Percentiles rank a stretch among this genome's conserved stretches.
These are phyloP conservation scores for Echeveria elegans DNA, from an alignment of 164 flowering plant genomes.

Conservation along the genomic window DNA sequence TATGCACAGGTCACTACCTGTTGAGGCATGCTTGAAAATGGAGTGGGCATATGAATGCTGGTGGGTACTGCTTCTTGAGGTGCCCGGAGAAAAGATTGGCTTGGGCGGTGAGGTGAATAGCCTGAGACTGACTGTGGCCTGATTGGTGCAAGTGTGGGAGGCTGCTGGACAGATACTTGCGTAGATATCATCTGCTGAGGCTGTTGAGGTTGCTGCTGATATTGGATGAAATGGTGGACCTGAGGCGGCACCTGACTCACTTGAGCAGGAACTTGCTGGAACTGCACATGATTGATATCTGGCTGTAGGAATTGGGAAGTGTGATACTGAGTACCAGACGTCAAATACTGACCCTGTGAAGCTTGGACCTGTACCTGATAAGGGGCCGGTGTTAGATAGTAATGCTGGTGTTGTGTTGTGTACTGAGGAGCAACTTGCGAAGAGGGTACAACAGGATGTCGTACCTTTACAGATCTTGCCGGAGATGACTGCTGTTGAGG, in stretches of 20 bases:
- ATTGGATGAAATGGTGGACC: slow-evolving; percentile 36
- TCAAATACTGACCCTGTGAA: slow-evolving; percentile 50
- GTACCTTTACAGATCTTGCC: slow-evolving; percentile 35
- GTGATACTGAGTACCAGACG: slow-evolving; percentile 48
- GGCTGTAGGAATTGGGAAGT: slow-evolving; percentile 48
- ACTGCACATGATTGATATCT: slow-evolving; percentile 30
- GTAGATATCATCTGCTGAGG: slow-evolving; percentile 32
- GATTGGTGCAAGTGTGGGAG: slow-evolving; percentile 41
- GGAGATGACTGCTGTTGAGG: slow-evolving; percentile 33
- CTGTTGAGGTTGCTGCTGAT: slow-evolving; percentile 59
- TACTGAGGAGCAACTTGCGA: slow-evolving; percentile 43
- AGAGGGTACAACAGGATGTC: slow-evolving; percentile 32
- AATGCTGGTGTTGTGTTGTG: slow-evolving; percentile 38
- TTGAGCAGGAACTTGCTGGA: slow-evolving; percentile 41
- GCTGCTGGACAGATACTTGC: slow-evolving; percentile 27
- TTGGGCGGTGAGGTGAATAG: slow-evolving; percentile 42
- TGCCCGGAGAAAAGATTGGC: slow-evolving; percentile 44
- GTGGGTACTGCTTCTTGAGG: slow-evolving; percentile 41
- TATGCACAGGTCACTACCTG: slow-evolving; percentile 42
- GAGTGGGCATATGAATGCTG: slow-evolving; percentile 64
- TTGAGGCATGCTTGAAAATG: slow-evolving; percentile 48
- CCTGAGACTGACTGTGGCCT: slow-evolving; percentile 37
- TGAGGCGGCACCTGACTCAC: slow-evolving; percentile 35
- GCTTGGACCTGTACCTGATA: slow-evolving; percentile 31
- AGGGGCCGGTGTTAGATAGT: slow-evolving; percentile 45